A percentile compares a stretch with the other conserved stretches of the same genome.
phyloP scores from a whole-genome alignment of 1,284 basidiomycete species.

The Cryptococcus sp. region DNA sequence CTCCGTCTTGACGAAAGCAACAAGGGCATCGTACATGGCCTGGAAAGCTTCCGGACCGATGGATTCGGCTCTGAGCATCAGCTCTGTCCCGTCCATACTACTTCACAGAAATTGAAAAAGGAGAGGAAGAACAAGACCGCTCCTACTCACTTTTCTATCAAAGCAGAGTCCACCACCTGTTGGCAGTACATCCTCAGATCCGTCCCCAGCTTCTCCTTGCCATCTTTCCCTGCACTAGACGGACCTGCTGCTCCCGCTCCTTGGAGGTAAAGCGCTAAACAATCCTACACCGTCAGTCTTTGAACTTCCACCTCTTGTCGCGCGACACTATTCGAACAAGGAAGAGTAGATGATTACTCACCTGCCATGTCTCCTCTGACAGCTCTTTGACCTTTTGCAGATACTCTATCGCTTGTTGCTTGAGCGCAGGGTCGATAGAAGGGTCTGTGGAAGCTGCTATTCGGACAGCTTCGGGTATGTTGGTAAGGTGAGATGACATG shows the following conservation, averaged over 20 bases:
- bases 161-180: constrained; percentile 45
- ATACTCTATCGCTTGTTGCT: constrained; percentile 45
- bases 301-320: background rate
- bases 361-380: constrained; percentile 48
- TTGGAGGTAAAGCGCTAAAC: constrained; percentile 45
- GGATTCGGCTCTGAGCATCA: constrained; percentile 25
- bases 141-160: constrained; percentile 38
- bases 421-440: constrained; percentile 33
- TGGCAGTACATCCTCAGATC: constrained; percentile 46
- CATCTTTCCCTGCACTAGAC: constrained; percentile 38
- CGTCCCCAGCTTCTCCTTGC: constrained; percentile 44
- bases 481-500: constrained; percentile 37
- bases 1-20: constrained; percentile 44
- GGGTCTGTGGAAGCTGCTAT: constrained; percentile 42
- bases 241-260: constrained; percentile 44
- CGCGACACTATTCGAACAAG: too few species aligned
- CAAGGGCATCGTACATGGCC: constrained; percentile 43
- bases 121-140: background rate
- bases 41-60: constrained; percentile 33
- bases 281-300: constrained; percentile 40
- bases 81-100: background rate
- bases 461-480: constrained; percentile 46
- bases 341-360: too few species aligned
- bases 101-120: background rate
- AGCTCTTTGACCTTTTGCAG: constrained; percentile 43